phyloP scores from a whole-genome alignment of 192 early-diverging fungal genomes.

The Coemansia brasiliensis region DNA sequence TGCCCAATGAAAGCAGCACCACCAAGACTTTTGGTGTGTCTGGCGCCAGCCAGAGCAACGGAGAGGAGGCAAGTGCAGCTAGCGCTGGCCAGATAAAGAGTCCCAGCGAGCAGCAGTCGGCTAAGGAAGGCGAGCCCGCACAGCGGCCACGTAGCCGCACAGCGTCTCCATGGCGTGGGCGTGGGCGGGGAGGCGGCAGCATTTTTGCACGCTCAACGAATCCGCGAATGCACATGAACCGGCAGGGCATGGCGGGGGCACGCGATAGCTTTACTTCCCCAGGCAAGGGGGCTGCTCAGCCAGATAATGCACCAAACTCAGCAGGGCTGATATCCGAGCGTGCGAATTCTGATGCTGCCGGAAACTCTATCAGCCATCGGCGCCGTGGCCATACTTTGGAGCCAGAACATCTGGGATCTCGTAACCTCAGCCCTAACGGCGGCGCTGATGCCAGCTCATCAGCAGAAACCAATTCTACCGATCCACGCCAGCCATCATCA shows the following conservation, averaged over 20 bases:
- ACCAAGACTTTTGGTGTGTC: background rate
- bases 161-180: conserved; percentile 38
- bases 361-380: conserved; percentile 13
- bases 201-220: conserved; percentile 35
- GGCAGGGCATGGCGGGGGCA: conserved; percentile 6
- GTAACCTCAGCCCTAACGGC: conserved; percentile 8
- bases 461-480: background rate
- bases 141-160: conserved; percentile 36
- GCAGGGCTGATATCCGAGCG: conserved; percentile 34
- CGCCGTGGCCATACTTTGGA: conserved; percentile 46
- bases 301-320: conserved; percentile 19
- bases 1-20: background rate
- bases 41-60: background rate
- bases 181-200: conserved; percentile 18
- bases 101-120: background rate
- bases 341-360: conserved; percentile 3
- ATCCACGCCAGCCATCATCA: conserved; percentile 6
- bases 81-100: background rate
- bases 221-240: conserved; percentile 11
- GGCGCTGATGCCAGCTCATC: background rate
- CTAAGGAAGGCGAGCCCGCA: conserved; percentile 10
- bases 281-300: background rate
- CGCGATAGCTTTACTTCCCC: background rate
- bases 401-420: conserved; percentile 23
- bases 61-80: too few relatives aligned